A percentile compares a stretch with the other conserved stretches of the same genome.
Evolutionary conservation across 352 stramenopile genomes (phyloP).

Genomic region (Pythium utonaiense): DNA sequence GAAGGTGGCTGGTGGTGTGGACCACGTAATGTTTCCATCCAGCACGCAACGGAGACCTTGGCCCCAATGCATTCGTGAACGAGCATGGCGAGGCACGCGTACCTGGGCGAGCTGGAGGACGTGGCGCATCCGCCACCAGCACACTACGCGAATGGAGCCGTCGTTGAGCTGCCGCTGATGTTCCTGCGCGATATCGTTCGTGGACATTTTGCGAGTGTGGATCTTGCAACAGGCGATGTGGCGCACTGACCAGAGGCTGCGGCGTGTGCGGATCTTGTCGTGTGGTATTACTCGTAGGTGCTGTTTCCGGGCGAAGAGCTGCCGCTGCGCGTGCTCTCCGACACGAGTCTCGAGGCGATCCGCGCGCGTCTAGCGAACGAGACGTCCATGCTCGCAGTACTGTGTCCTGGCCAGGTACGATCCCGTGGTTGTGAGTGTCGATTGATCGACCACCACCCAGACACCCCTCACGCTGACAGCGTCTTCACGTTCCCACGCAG

Average conservation of each 20-base stretch:
- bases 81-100: conserved; percentile 48
- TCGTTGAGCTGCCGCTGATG: conserved; percentile 65
- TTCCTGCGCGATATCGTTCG: conserved; percentile 73
- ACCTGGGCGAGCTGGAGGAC: conserved; percentile 66
- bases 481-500: no score
- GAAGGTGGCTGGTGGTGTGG: background rate
- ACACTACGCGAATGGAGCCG: conserved; percentile 42
- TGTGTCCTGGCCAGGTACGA: conserved; percentile 46
- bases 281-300: conserved; percentile 41
- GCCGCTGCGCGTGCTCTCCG: conserved; percentile 68
- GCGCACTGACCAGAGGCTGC: no score
- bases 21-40: background rate
- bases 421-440: background rate
- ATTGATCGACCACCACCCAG: no score
- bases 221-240: no score
- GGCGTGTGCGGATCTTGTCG: background rate
- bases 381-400: conserved; percentile 50
- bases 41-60: no score
- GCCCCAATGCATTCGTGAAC: no score
- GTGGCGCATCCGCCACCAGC: conserved; percentile 46
- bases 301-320: conserved; percentile 81
- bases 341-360: conserved; percentile 45
- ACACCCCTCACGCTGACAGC: no score
- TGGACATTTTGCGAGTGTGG: no score
- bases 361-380: conserved; percentile 41